Evolutionary conservation across 169 alveolate genomes (phyloP), one percentile per base, ranked within the genome.

Genomic region (Plasmodium cynomolgi): DNA sequence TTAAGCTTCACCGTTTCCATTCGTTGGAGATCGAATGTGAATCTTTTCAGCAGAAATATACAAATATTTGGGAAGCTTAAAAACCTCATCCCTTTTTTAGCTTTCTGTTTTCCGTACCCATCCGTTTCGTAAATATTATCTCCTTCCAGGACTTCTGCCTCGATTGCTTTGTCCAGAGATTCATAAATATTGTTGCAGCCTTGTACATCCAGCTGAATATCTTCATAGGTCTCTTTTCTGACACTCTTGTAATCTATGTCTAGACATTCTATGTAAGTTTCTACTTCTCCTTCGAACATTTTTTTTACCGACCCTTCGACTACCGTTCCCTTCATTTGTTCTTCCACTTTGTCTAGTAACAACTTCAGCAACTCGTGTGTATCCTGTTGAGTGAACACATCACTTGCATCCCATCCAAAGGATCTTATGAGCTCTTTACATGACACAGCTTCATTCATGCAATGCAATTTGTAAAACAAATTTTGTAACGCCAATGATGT

Each of bases 321-420:
- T 2, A 98, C 96, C 2, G 99, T 98, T 44, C 99, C 99, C 92
- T 97, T 98, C 99, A 99, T 98, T 95, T 98, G 98, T 97, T 99
- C 99, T 90, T 99, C 99, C 94, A 99, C 97, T 33, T 98, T 97
- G 92, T 98, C 99, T 83, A 98, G 97, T 74, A 99, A 97, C 80
- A 98, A 95, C 88, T 98, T 97, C 91, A 97, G 96, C 92, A 99
- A 97, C 95, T 99, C 99, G 95, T 99, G 99, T 17, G 99, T 98
- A 84, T 99, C 99, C 93, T 98, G 99, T 93, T 99, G 99, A 8
- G 99, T 98, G 96, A 98, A 98, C 81, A 99, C 99, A 92, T 99
- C 99, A 34, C 98, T 97, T 20, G 98, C 96, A 71, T 98, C 98
- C 99, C 99, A 99, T 0, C 99, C 99, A 93, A 99, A 99, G 3